These are phyloP conservation scores for Salix udensis DNA, from an alignment of 345 rosid species.

Conservation along the genomic window DNA sequence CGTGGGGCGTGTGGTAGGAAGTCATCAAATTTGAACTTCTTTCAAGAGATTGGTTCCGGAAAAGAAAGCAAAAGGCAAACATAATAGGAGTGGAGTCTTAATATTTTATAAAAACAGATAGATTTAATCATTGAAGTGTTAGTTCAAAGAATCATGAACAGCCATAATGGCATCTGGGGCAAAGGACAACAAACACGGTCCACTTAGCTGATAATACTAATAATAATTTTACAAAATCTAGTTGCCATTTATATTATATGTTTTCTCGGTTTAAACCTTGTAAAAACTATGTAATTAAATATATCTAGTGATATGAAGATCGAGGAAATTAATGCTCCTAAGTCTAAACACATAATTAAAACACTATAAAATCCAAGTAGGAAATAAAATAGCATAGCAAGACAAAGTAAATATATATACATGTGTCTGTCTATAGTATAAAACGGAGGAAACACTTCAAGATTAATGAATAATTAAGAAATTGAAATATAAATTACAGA, in stretches of 20 bases:
- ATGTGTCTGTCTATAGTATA: not conserved
- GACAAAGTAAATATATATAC: not conserved
- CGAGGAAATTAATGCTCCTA: no score
- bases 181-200: constrained; percentile 32
- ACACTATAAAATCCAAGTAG: not conserved
- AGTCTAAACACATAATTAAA: not conserved
- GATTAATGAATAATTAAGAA: not conserved
- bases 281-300: not conserved
- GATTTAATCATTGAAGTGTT: constrained; percentile 28
- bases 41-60: constrained; percentile 1
- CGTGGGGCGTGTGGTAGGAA: constrained; percentile 4
- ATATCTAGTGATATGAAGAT: no score
- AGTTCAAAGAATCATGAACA: constrained; percentile 38
- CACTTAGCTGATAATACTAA: constrained; percentile 17
- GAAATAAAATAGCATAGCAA: not conserved
- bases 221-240: constrained; percentile 1
- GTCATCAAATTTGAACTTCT: constrained; percentile 10
- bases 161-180: constrained; percentile 29
- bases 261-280: constrained; percentile 1
- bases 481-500: no score
- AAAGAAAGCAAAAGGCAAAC: constrained; percentile 20
- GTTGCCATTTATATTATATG: not conserved
- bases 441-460: not conserved
- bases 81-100: constrained; percentile 10
- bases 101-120: constrained; percentile 9